phyloP scores from a whole-genome alignment of 768 basidiomycete genomes.

The Nidularia pulvinata region DNA sequence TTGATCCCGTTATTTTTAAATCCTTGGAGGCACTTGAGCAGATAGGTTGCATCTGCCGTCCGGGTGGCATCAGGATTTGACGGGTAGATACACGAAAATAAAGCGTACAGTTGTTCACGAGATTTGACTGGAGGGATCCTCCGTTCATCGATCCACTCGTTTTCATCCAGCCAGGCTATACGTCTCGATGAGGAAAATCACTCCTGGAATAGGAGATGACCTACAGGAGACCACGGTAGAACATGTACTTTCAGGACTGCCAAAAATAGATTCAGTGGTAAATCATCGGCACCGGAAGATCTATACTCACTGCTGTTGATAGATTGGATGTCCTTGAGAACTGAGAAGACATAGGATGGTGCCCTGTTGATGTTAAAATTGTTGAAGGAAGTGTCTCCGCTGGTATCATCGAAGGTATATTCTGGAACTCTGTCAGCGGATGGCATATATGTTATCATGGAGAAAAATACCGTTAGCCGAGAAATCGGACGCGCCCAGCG shows the following conservation, averaged over 20 bases:
- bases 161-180: conserved; percentile 83
- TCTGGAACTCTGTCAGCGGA: conserved; percentile 22
- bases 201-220: conserved; percentile 10
- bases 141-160: conserved; percentile 64
- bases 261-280: neutral
- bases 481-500: conserved; percentile 77
- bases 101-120: conserved; percentile 44
- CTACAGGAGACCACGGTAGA: conserved; percentile 76
- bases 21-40: conserved; percentile 72
- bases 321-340: conserved; percentile 61
- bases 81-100: neutral
- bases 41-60: conserved; percentile 63
- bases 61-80: no score
- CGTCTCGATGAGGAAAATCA: conserved; percentile 1
- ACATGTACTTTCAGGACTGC: conserved; percentile 51
- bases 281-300: neutral
- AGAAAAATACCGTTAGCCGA: conserved; percentile 47
- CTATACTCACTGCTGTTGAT: conserved; percentile 41
- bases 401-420: conserved; percentile 68
- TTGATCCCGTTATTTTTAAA: conserved; percentile 61
- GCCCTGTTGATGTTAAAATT: conserved; percentile 56
- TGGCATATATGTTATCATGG: neutral
- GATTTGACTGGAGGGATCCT: conserved; percentile 52
- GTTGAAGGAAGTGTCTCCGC: conserved; percentile 56
- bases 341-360: conserved; percentile 64